Conservation (phyloP, 805 yeast genomes). For the Teunomyces gatunensis region DNA sequence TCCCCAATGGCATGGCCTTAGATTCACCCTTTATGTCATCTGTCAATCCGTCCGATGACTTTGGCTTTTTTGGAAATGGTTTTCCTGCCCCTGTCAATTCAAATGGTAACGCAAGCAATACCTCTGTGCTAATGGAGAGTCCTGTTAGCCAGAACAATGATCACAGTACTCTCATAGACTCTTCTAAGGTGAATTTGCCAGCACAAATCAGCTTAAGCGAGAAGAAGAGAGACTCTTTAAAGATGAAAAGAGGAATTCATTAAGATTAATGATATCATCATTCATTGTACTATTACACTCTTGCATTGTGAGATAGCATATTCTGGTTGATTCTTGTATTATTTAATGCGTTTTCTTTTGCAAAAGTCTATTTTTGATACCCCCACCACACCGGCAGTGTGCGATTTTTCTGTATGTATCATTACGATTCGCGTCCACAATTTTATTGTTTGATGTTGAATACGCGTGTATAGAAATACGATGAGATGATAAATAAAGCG, state of each 20-base stretch:
- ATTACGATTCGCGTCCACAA: background rate
- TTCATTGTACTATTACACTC: background rate
- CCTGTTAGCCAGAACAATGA: conserved; percentile 11
- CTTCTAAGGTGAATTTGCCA: conserved; percentile 24
- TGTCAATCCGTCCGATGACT: conserved; percentile 35
- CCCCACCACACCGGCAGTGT: background rate
- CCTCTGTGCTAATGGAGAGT: conserved; percentile 11
- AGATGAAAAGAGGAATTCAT: conserved; percentile 44
- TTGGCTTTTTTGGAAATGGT: conserved; percentile 26
- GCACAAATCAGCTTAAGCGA: conserved; percentile 38
- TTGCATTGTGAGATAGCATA: background rate
- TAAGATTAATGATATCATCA: conserved; percentile 10
- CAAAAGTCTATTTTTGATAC: background rate
- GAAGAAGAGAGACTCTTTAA: conserved; percentile 44
- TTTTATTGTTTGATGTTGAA: background rate
- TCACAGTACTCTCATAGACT: conserved; percentile 10
- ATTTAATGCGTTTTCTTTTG: background rate
- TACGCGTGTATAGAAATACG: background rate
- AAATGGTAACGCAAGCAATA: conserved; percentile 8
- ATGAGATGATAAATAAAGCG: background rate
- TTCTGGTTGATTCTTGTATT: background rate
- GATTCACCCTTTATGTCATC: conserved; percentile 45
- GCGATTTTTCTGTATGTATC: no score
- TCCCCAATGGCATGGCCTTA: conserved; percentile 17
- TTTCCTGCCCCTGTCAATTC: conserved; percentile 4